Evolutionary conservation across 768 basidiomycete species (phyloP), one percentile per base, ranked within the genome.

Genomic region (Russula sp.): DNA sequence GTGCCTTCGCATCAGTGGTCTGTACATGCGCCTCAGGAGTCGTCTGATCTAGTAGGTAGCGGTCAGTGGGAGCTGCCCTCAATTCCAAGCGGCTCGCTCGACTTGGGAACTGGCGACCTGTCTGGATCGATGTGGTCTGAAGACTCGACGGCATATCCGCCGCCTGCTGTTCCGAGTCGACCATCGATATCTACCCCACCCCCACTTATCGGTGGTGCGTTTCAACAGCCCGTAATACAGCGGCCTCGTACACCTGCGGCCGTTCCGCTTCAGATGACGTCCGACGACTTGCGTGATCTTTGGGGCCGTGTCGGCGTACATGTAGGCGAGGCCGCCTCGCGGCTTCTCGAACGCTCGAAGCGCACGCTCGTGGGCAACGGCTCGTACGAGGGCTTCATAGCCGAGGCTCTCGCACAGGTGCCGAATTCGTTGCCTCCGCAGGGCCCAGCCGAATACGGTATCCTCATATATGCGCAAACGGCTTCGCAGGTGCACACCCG

Each of bases 361-460:
- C 87, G 84, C 74, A 72, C 80, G 9, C 79, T 93, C 46, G 81
- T 94, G 32, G 94, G 92, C 6, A 93, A 96, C 70, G 94, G 94
- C 13, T 87, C 89, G 50, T 88, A 90, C 62, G 77, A 80, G 3
- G 92, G 93, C 3, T 94, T 94, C 72, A 82, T 96, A 28, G 73
- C 78, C 18, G 81, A 86, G 6, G 88, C 85, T 7, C 74, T 94
- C 34, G 75, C 76, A 24, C 81, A 86, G 66, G 89, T 90, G 9
- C 86, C 88, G 3, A 84, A 83, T 61, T 88, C 85, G 7, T 75
- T 79, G 13, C 71, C 77, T 20, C 76, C 78, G 5, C 66, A 72
- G 14, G 69, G 75, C 2, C 70, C 74, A n/a, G 74, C 71, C 52
- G 77, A 79, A 18, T 91, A 85, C 71, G 94, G 94, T 0, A 84